Evolutionary conservation across 768 basidiomycete species (phyloP).

Genomic region (Tulasnella sp.): DNA sequence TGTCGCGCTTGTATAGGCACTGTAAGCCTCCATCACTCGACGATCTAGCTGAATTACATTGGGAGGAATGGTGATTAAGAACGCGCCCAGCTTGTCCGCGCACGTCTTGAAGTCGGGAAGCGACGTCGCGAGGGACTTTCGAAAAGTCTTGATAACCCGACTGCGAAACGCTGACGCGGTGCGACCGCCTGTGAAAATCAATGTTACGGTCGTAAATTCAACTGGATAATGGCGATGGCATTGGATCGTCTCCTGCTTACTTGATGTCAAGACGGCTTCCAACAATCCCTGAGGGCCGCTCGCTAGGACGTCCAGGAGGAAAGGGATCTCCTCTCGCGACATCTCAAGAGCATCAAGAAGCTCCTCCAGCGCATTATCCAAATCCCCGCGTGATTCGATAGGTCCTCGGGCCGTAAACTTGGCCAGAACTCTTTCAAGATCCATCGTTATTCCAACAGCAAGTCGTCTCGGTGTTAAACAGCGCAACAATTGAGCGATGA

Average conservation of each 20-base stretch:
- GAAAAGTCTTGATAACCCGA: neutral
- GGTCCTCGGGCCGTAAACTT: neutral
- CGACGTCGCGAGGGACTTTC: neutral
- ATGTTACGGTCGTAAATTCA: too few species aligned
- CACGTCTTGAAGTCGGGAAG: neutral
- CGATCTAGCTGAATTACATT: neutral
- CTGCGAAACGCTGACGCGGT: neutral
- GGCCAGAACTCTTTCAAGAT: neutral
- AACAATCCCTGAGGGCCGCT: neutral
- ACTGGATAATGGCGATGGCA: too few species aligned
- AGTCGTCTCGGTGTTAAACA: too few species aligned
- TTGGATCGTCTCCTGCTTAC: neutral
- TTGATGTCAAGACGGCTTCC: neutral
- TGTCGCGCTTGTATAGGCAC: neutral
- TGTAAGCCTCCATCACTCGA: neutral
- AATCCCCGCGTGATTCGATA: neutral
- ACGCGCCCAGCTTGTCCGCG: neutral
- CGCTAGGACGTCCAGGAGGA: neutral
- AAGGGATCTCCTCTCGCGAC: neutral
- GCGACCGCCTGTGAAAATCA: neutral
- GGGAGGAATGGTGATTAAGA: neutral
- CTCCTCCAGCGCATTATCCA: neutral
- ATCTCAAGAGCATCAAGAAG: neutral
- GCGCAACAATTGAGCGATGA: too few species aligned
- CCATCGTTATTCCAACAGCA: too few species aligned